Percentiles rank a stretch among this genome's conserved stretches.
These are phyloP conservation scores for Durotheca rogersii DNA, from an alignment of 495 filamentous ascomycete genomes.

Conservation along the genomic window DNA sequence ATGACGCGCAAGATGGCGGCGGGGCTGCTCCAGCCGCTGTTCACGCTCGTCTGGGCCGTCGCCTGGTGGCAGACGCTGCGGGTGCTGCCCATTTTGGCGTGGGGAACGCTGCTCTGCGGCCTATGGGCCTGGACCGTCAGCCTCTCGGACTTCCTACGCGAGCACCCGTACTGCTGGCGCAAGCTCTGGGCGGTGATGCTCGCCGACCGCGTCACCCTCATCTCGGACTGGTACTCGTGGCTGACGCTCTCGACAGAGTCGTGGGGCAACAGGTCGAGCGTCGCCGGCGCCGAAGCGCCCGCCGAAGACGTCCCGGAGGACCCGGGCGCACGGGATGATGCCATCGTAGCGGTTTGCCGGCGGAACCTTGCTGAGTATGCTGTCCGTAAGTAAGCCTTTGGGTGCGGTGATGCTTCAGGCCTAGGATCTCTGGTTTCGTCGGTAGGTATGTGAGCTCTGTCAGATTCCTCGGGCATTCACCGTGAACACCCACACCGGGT, in stretches of 20 bases:
- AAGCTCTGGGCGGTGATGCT: slow-evolving; percentile 25
- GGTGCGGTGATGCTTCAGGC: no score
- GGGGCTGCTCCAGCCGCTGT: slow-evolving; percentile 10
- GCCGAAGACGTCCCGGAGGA: neutral
- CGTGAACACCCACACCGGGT: no score
- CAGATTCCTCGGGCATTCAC: no score
- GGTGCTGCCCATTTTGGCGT: slow-evolving; percentile 11
- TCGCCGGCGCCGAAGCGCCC: neutral
- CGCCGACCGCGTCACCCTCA: slow-evolving; percentile 16
- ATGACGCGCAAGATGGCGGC: slow-evolving; percentile 27
- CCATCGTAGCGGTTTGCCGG: no score
- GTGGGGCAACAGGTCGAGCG: slow-evolving; percentile 16
- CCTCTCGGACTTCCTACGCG: slow-evolving; percentile 3
- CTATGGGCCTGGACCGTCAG: slow-evolving; percentile 10
- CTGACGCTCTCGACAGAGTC: slow-evolving; percentile 1
- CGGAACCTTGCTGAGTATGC: no score
- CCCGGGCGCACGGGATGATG: neutral
- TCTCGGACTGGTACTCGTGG: slow-evolving; percentile 22
- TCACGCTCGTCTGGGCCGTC: slow-evolving; percentile 3
- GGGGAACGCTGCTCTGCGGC: slow-evolving; percentile 12
- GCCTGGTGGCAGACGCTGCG: slow-evolving; percentile 26
- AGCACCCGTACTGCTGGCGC: slow-evolving; percentile 9
- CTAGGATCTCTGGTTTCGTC: no score
- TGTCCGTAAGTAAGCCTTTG: no score
- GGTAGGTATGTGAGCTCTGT: no score